phyloP scores from a whole-genome alignment of 2,329 filamentous ascomycete genomes.

The Clonostachys byssicola region DNA sequence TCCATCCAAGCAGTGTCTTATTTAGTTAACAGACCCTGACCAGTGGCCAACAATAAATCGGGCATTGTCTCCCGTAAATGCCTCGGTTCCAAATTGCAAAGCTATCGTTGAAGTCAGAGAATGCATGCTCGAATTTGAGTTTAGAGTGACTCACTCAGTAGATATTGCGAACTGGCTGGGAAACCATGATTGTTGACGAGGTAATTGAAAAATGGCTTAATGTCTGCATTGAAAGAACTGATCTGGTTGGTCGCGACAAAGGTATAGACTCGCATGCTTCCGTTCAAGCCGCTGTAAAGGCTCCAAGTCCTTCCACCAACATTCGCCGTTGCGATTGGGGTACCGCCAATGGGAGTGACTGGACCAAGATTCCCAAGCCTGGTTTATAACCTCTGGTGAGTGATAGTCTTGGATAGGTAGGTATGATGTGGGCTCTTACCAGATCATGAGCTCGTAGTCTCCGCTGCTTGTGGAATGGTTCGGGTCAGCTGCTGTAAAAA shows the following conservation, averaged over 20 bases:
- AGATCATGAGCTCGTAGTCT: slow-evolving; percentile 63
- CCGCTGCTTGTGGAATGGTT: slow-evolving; percentile 25
- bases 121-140: slow-evolving; percentile 20
- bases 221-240: slow-evolving; percentile 48
- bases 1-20: no score
- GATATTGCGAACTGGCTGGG: slow-evolving; percentile 39
- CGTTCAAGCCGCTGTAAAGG: slow-evolving; percentile 54
- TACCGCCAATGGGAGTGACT: slow-evolving; percentile 12
- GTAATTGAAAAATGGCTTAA: slow-evolving; percentile 53
- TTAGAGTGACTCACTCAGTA: slow-evolving; percentile 24
- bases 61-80: slow-evolving; percentile 37
- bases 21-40: background rate
- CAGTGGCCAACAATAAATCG: slow-evolving; percentile 3
- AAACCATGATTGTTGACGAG: slow-evolving; percentile 39
- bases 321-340: slow-evolving; percentile 44
- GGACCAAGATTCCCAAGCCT: slow-evolving; percentile 11
- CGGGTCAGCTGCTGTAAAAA: slow-evolving; percentile 45
- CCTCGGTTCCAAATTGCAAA: slow-evolving; percentile 42
- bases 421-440: slow-evolving; percentile 15
- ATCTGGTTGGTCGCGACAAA: slow-evolving; percentile 35
- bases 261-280: slow-evolving; percentile 55
- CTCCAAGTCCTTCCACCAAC: slow-evolving; percentile 50
- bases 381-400: background rate
- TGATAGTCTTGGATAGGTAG: background rate
- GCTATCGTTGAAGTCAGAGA: slow-evolving; percentile 2